Base-by-base conservation (phyloP, 2,329 filamentous ascomycete species). In the Trichoderma sp. region DNA sequence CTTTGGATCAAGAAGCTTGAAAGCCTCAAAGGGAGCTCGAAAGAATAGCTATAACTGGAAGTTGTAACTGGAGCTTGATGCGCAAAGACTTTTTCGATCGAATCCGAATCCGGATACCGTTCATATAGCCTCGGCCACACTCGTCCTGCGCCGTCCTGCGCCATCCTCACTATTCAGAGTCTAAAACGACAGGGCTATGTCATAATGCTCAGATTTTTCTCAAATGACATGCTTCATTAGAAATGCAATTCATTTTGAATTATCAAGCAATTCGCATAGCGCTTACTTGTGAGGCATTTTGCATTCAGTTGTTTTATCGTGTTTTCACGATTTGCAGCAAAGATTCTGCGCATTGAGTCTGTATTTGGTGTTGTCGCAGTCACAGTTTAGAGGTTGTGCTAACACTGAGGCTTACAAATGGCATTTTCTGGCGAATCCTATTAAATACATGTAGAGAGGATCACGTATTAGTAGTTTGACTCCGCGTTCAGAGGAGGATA, bases 131-230 rank as follows among this genome's bases (percentile, higher is more conserved):
- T 62, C 50, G 56, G 68, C 24, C 12, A 41, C 33, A 29, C n/a
- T 60, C 68, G 3, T 9, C 33, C 7, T 63, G 16, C 31, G 21
- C 31, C 50, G 33, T 38, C 11, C 66, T 27, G 35, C 63, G 56
- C 71, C 63, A 62, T 60, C n/a, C 16, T 12, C 63, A 45, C 29
- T 16, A 67, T 67, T 50, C 33, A 62, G 8, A 68, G 63, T 62
- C 63, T 74, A 74, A 74, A 74, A 59, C 50, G 63, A 74, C 71
- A 74, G 71, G 71, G 71, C 71, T 62, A 74, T 74, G 71, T 74
- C 71, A 74, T 74, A 68, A 60, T 67, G 63, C 8, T 62, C 45
- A 66, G 64, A 45, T 29, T 45, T 68, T 33, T 38, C 27, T 18
- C 63, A 60, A 50, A 29, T 21, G 24, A 50, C 35, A 45, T 27